Evolutionary conservation across 148 eudicot species (phyloP).

Genomic region (Persicaria maculosa): DNA sequence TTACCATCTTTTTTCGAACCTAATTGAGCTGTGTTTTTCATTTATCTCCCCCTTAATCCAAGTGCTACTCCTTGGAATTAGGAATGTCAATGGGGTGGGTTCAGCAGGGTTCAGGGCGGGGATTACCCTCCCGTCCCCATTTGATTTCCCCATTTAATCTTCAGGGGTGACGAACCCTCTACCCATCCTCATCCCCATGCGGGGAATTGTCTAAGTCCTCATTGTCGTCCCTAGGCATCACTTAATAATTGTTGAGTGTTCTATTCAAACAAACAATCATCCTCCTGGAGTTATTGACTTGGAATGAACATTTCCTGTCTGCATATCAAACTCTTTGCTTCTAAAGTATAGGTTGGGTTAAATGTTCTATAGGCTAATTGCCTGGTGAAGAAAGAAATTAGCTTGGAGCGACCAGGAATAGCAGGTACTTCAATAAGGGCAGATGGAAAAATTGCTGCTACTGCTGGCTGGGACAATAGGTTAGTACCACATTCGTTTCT

Average conservation of each 20-base stretch:
- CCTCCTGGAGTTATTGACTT: background rate
- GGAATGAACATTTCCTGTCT: background rate
- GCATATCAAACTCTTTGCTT: background rate
- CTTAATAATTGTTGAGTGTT: background rate
- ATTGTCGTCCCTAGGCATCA: too few relatives aligned
- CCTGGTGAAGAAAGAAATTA: constrained; percentile 70
- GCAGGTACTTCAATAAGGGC: constrained; percentile 63
- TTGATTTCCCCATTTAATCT: too few relatives aligned
- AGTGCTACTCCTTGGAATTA: background rate
- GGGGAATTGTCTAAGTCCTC: too few relatives aligned
- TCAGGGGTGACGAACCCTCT: too few relatives aligned
- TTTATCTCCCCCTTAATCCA: background rate
- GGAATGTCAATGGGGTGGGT: too few relatives aligned
- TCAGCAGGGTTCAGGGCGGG: too few relatives aligned
- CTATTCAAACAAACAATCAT: background rate
- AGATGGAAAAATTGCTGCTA: constrained; percentile 73
- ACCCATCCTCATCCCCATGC: too few relatives aligned
- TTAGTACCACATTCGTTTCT: constrained; percentile 14
- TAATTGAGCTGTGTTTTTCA: background rate
- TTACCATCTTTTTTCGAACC: background rate
- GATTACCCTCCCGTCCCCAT: too few relatives aligned
- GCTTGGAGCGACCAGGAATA: constrained; percentile 81
- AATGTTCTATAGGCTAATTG: constrained; percentile 46
- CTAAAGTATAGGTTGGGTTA: background rate
- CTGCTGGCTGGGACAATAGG: constrained; percentile 98